Base-by-base conservation (phyloP, 305 asterid genomes). In the Fraxinus baroniana region DNA sequence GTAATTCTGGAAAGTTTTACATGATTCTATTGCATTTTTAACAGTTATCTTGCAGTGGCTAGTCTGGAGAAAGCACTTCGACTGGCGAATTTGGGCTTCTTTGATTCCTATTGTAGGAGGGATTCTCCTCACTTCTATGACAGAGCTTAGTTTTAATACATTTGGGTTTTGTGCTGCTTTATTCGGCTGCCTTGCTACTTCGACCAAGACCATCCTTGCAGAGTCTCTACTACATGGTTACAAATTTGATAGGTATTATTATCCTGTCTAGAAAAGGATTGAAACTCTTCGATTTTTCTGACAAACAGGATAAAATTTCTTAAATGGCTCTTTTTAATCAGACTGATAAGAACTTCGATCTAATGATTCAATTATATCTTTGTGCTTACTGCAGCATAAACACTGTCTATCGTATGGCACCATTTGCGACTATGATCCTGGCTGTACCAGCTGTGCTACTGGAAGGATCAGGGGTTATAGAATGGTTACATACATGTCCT, bases 361-460 rank as follows among this genome's bases (percentile, higher is more conserved):
- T 57, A 68, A 32, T 46, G 68, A 18, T 24, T 12, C 70, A 74
- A 20, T 30, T 26, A 33, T 52, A 8, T 66, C 18, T 39, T 79
- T 73, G 82, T 80, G 57, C 37, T 18, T 24, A 74, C 32, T 88
- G 84, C 91, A 95, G 97, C 78, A 95, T 95, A 86, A 93, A 95
- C 91, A 95, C 98, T 0, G 98, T 95, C 39, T 95, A 92, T 85
- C 92, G 92, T 91, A 93, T 95, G 98, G 97, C 98, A 70, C 97
- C 98, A 4, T 90, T 83, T 85, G 98, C 98, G 15, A 95, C 97
- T 39, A 90, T 93, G 98, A 94, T 94, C 87, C 81, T 93, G 89
- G 93, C 88, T 39, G 77, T 78, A 79, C 97, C 97, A 28, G 97
- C 97, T 13, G 12, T 92, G 85, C 72, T 92, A 4, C 89, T 93